Conservation (phyloP, 148 eudicot genomes). For the Camellia japonica region DNA sequence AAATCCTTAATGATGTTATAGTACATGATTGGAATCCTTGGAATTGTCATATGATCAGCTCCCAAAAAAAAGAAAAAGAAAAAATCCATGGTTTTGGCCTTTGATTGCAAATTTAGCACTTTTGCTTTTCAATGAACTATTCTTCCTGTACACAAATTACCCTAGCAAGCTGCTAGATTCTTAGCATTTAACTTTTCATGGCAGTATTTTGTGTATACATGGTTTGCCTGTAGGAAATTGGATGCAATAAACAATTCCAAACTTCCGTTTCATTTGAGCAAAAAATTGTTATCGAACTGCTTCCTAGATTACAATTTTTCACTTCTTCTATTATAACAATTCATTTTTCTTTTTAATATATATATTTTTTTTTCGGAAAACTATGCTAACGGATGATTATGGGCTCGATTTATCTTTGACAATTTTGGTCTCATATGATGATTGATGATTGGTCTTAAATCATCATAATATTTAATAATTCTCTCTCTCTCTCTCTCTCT, state of each 20-base stretch:
- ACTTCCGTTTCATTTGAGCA: background rate
- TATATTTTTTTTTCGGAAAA: background rate
- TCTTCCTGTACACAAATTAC: background rate
- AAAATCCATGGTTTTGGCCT: background rate
- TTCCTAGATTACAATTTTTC: background rate
- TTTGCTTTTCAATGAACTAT: background rate
- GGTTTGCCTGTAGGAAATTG: background rate
- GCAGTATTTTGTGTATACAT: background rate
- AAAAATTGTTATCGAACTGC: background rate
- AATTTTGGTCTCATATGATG: background rate
- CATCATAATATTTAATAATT: too few species aligned
- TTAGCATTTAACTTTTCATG: background rate
- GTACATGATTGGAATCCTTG: background rate
- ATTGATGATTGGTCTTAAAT: background rate
- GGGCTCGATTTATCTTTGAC: background rate
- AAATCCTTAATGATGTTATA: background rate
- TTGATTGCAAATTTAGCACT: background rate
- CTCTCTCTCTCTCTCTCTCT: background rate
- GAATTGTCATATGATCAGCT: background rate
- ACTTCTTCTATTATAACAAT: background rate
- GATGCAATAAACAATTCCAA: background rate
- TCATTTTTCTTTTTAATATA: too few species aligned
- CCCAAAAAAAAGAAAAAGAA: background rate
- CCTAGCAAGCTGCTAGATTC: background rate
- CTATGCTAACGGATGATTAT: background rate